Evolutionary conservation across 768 basidiomycete genomes (phyloP).

Genomic region (Tricholoma matsutake): DNA sequence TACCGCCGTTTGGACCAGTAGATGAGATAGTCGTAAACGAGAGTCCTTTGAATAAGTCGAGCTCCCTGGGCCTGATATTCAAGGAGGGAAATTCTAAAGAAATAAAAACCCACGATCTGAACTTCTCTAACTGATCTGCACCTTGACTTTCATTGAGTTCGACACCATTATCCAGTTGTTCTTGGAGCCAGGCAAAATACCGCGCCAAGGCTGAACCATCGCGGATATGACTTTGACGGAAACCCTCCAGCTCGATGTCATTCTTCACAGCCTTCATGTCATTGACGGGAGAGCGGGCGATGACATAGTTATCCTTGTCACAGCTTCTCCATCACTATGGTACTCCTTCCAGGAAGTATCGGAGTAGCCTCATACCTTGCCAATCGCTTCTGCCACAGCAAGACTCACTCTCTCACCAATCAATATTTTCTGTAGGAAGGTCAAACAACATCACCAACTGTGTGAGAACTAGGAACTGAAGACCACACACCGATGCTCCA

Average conservation of each 20-base stretch:
- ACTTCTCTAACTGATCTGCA: constrained; percentile 75
- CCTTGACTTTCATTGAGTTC: constrained; percentile 77
- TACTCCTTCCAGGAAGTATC: constrained; percentile 1
- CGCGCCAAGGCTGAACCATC: constrained; percentile 85
- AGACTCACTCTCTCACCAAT: constrained; percentile 77
- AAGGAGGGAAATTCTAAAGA: background rate
- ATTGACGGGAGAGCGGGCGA: constrained; percentile 69
- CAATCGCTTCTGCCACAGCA: constrained; percentile 79
- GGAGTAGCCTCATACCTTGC: constrained; percentile 44
- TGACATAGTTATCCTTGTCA: constrained; percentile 54
- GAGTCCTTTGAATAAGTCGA: constrained; percentile 77
- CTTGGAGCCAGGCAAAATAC: constrained; percentile 96
- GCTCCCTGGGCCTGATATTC: constrained; percentile 47
- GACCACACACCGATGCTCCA: constrained; percentile 28
- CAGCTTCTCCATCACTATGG: background rate
- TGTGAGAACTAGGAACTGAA: constrained; percentile 1
- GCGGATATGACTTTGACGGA: constrained; percentile 82
- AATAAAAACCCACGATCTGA: constrained; percentile 58
- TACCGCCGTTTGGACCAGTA: constrained; percentile 89
- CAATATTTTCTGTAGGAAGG: constrained; percentile 57
- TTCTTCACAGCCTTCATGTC: constrained; percentile 84
- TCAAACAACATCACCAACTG: background rate
- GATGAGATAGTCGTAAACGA: constrained; percentile 94
- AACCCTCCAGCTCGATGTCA: constrained; percentile 79
- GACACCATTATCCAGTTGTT: constrained; percentile 61